Evolutionary conservation across 2,329 filamentous ascomycete species (phyloP), one percentile per base, ranked within the genome.

Genomic region (Passalora sequoiae): DNA sequence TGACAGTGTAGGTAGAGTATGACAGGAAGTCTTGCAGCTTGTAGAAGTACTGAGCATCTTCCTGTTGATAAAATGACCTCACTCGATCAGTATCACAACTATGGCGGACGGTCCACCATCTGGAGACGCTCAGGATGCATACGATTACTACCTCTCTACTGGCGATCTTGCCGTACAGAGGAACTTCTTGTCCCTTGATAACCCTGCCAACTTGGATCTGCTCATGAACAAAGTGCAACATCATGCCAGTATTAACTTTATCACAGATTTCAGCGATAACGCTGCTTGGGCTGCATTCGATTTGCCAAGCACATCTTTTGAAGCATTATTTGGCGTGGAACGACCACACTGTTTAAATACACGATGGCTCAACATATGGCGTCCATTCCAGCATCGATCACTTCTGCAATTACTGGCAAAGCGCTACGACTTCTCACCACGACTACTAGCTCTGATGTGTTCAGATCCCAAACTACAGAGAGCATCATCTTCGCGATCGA

Each of bases 321-420:
- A 60, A 10, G 47, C 49, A 13, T 60, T 78, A 2, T 58, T 67
- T 50, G 35, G 63, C 40, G 35, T 53, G 16, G 60, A 75, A 56
- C 68, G 72, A 44, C 70, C 74, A 2, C 65, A 64, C 29, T 70
- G 67, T 37, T 65, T 73, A 33, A 73, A 70, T 47, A 80, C 84
- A 3, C 73, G 83, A 62, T 89, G 84, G 84, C 86, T 88, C 53
- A 86, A 88, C 50, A 74, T 89, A 19, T 89, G 83, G 81, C 72
- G 77, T 35, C 83, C 83, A 0, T 76, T 78, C 54, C 62, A 65
- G 13, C 82, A 87, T 54, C 69, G 67, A 25, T 69, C 75, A 3
- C 58, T 75, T 7, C 70, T 88, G 32, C 68, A 70, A 52, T 66
- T 71, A 13, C 71, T 88, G 17, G 80, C 77, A 12, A 66, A 69